A percentile compares a stretch with the other conserved stretches of the same genome.
Conservation (phyloP, 352 stramenopile genomes). For the Globisporangium cylindrosporum region DNA sequence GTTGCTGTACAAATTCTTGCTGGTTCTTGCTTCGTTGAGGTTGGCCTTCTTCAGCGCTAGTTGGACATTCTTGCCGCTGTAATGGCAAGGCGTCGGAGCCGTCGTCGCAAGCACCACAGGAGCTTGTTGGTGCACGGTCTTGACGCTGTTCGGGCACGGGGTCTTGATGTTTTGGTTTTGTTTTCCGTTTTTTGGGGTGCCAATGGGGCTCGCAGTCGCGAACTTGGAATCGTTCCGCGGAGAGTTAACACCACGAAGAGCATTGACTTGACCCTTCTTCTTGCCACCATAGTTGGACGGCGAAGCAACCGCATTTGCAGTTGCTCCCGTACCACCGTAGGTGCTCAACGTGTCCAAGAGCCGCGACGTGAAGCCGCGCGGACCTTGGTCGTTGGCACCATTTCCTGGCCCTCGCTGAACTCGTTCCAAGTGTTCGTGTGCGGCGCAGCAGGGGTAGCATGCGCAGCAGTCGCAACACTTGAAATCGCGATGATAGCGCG, state of each 20-base stretch:
- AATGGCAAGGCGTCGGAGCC: slow-evolving; percentile 6
- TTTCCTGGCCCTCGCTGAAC: slow-evolving; percentile 20
- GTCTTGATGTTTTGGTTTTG: slow-evolving; percentile 6
- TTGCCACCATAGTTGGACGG: slow-evolving; percentile 35
- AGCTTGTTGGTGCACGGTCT: slow-evolving; percentile 10
- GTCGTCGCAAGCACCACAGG: not conserved
- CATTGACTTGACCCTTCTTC: slow-evolving; percentile 27
- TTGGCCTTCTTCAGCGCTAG: slow-evolving; percentile 2
- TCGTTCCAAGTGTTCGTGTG: slow-evolving; percentile 22
- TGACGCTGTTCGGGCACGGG: slow-evolving; percentile 23
- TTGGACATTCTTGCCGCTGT: slow-evolving; percentile 14
- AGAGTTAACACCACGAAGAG: slow-evolving; percentile 38
- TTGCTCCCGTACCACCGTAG: slow-evolving; percentile 19
- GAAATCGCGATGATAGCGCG: slow-evolving; percentile 55
- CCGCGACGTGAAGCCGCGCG: slow-evolving; percentile 12
- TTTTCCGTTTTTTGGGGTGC: slow-evolving; percentile 16
- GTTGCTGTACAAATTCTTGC: slow-evolving; percentile 11
- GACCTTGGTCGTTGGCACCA: slow-evolving; percentile 19
- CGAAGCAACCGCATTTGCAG: slow-evolving; percentile 26
- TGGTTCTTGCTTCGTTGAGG: slow-evolving; percentile 1
- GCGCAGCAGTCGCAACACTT: slow-evolving; percentile 34
- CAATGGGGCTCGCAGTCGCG: slow-evolving; percentile 34
- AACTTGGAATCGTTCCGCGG: slow-evolving; percentile 35
- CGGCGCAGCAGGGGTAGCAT: slow-evolving; percentile 21
- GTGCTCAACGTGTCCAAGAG: slow-evolving; percentile 30